A percentile compares a stretch with the other conserved stretches of the same genome.
phyloP scores from a whole-genome alignment of 2,329 filamentous ascomycete genomes.

The Thielaviopsis euricoi region DNA sequence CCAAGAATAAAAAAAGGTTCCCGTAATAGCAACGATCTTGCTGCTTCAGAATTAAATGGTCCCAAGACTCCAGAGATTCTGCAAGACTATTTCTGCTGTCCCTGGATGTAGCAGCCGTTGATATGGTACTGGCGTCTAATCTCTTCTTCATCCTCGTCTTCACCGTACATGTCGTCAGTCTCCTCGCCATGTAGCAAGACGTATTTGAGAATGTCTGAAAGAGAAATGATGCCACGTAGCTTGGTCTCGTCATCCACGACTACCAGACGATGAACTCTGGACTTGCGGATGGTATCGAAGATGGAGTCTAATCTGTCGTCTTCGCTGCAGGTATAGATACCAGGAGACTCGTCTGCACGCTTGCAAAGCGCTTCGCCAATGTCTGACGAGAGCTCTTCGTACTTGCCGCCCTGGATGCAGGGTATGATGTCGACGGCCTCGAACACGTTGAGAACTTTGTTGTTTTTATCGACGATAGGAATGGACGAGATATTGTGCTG shows the following conservation, averaged over 20 bases:
- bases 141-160: conserved; percentile 12
- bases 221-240: conserved; percentile 74
- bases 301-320: conserved; percentile 88
- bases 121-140: conserved; percentile 9
- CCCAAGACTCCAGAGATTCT: background rate
- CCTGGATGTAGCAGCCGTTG: conserved; percentile 4
- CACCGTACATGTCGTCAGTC: conserved; percentile 19
- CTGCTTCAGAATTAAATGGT: background rate
- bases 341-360: conserved; percentile 77
- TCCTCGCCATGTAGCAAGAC: conserved; percentile 68
- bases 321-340: conserved; percentile 89
- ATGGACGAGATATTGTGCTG: conserved; percentile 87
- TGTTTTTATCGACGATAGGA: conserved; percentile 69
- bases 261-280: conserved; percentile 79
- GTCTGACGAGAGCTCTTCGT: conserved; percentile 73
- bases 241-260: conserved; percentile 81
- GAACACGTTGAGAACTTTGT: conserved; percentile 80
- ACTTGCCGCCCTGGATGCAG: conserved; percentile 81
- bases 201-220: conserved; percentile 94
- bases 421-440: conserved; percentile 96
- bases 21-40: background rate
- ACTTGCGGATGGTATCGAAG: conserved; percentile 92
- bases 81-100: conserved; percentile 7
- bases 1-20: background rate
- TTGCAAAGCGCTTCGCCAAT: conserved; percentile 83